Percentiles rank a stretch among this genome's conserved stretches.
phyloP scores from a whole-genome alignment of 768 basidiomycete genomes.

The Phanerodontia chrysosporium region DNA sequence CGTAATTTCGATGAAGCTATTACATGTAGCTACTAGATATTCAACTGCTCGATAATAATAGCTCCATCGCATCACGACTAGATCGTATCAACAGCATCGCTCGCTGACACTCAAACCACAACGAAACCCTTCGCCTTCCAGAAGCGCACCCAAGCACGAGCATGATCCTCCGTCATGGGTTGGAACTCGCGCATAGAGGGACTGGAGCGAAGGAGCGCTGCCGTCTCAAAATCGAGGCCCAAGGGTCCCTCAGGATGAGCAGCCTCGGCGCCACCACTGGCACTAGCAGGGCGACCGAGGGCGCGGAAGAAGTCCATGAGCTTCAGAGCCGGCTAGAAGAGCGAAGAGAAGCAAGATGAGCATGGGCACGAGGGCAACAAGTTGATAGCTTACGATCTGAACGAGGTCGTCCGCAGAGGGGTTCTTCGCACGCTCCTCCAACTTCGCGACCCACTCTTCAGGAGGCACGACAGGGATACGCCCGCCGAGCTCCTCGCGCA shows the following conservation, averaged over 20 bases:
- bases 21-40: too few species aligned
- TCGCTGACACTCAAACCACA: too few species aligned
- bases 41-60: too few species aligned
- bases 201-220: neutral
- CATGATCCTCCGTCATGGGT: neutral
- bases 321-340: slow-evolving; percentile 5
- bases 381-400: neutral
- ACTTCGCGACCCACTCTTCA: slow-evolving; percentile 2
- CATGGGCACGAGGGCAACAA: neutral
- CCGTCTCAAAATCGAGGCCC: neutral
- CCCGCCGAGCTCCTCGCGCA: neutral
- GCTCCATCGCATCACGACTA: too few species aligned
- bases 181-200: neutral
- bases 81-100: too few species aligned
- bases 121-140: slow-evolving; percentile 1
- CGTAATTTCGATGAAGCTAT: too few species aligned
- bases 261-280: neutral
- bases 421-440: slow-evolving; percentile 1
- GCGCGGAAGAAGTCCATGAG: slow-evolving; percentile 6
- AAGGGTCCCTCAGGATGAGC: neutral
- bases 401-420: neutral
- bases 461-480: neutral
- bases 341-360: neutral
- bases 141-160: neutral
- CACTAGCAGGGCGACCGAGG: neutral